Evolutionary conservation across 495 filamentous ascomycete genomes (phyloP).

Genomic region (Talaromyces liani): DNA sequence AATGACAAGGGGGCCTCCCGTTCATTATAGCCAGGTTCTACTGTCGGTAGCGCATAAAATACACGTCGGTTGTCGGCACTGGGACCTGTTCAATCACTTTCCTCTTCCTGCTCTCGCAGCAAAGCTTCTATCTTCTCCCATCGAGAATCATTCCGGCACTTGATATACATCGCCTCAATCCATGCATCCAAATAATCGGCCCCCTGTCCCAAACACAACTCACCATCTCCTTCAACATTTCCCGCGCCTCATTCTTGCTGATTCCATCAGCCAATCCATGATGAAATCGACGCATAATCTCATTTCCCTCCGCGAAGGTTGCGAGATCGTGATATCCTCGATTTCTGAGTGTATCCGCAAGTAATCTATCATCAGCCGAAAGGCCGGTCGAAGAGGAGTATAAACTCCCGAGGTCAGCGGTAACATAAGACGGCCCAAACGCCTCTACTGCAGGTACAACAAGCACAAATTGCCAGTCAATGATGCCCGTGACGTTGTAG

Average conservation of each 20-base stretch:
- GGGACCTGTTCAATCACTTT: neutral
- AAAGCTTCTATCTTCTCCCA: neutral
- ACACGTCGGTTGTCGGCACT: neutral
- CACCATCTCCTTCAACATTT: slow-evolving; percentile 5
- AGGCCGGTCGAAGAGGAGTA: slow-evolving; percentile 8
- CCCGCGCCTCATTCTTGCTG: slow-evolving; percentile 6
- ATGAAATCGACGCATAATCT: slow-evolving; percentile 10
- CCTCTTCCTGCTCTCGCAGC: neutral
- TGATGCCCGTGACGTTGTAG: slow-evolving; percentile 31
- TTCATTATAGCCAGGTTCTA: no score
- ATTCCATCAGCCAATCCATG: slow-evolving; percentile 5
- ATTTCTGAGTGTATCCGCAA: slow-evolving; percentile 1
- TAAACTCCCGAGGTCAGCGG: slow-evolving; percentile 23
- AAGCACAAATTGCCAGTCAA: slow-evolving; percentile 31
- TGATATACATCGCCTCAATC: neutral
- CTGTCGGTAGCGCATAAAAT: neutral
- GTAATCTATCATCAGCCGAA: slow-evolving; percentile 2
- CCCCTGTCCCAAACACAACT: neutral
- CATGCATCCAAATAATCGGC: neutral
- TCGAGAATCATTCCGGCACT: neutral
- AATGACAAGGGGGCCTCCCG: no score
- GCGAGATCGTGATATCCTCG: neutral
- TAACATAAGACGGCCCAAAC: slow-evolving; percentile 28
- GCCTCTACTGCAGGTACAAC: slow-evolving; percentile 21
- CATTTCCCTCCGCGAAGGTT: slow-evolving; percentile 1